Evolutionary conservation across 208 protist genomes (phyloP).

Genomic region (Acanthamoeba royreba): DNA sequence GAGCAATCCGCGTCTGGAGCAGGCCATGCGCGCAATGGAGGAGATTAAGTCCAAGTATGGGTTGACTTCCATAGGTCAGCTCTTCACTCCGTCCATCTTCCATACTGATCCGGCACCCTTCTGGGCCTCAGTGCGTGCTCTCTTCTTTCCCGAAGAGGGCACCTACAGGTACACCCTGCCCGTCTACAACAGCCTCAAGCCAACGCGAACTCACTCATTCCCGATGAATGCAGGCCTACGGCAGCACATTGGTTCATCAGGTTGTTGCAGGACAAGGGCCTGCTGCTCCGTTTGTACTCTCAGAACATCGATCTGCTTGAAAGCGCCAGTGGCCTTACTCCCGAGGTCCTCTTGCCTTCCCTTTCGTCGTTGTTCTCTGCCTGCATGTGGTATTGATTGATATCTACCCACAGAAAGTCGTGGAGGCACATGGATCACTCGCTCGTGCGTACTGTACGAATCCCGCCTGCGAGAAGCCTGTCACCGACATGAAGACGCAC

Average conservation of each 20-base stretch:
- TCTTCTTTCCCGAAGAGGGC: conserved; percentile 53
- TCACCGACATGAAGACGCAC: not conserved
- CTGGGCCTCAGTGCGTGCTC: not conserved
- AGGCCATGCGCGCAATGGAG: conserved; percentile 81
- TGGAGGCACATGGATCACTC: conserved; percentile 96
- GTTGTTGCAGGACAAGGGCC: conserved; percentile 87
- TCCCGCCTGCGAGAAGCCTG: conserved; percentile 28
- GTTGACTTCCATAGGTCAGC: not conserved
- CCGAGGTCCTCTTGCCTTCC: not conserved
- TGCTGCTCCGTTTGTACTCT: conserved; percentile 91
- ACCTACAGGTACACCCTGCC: not conserved
- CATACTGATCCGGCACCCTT: conserved; percentile 8
- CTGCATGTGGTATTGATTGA: not conserved
- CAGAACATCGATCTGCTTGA: conserved; percentile 97
- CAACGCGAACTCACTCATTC: not conserved
- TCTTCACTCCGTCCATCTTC: conserved; percentile 4
- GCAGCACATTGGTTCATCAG: conserved; percentile 90
- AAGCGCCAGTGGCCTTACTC: conserved; percentile 77
- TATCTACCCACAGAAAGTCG: conserved; percentile 71
- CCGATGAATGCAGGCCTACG: conserved; percentile 77
- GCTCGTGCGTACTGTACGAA: conserved; percentile 82
- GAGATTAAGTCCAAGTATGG: not conserved
- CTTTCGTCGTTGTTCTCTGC: not conserved
- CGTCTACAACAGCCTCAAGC: not conserved
- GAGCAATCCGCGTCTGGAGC: conserved; percentile 87